Evolutionary conservation across 495 filamentous ascomycete species (phyloP), one percentile per base, ranked within the genome.

Genomic region (Extremus antarcticus): DNA sequence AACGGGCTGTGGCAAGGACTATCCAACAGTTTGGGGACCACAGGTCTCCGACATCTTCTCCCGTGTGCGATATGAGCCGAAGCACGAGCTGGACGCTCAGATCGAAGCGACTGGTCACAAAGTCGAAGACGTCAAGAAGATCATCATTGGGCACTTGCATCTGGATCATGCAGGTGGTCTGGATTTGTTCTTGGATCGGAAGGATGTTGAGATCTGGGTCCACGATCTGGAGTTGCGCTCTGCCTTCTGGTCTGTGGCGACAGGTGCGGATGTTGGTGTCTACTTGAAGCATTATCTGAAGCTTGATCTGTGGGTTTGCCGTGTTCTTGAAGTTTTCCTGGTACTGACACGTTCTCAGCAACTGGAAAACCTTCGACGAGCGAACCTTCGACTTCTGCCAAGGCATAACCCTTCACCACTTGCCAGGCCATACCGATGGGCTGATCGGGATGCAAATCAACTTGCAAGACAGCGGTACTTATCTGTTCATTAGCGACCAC

Each of bases 91-190:
- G 3, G 70, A 70, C 0, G 66, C 60, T 1, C 73, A 73, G 2
- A 74, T 80, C 50, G 62, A 68, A 35, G 62, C 61, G 2, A 71
- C 74, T 0, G 77, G 77, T 0, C 62, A 77, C 39, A 61, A 72
- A 24, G 72, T 80, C 23, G 69, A 74, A 43, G 75, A 80, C 57
- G 62, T 79, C 8, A 76, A 76, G 55, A 74, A 70, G 25, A 69
- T 78, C 0, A 69, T 80, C 9, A 70, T 80, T 16, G 74, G 77
- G 0, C 77, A 80, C 49, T 58, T 80, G 29, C 77, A 80, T 55
- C 58, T 78, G 1, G 75, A 80, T 39, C 76, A 80, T 60, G 76
- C 77, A 0, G 77, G 77, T 0, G 77, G 77, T 0, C 62, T 80
- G 2, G 75, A 78, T 15, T 38, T 66, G 73, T 43, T 80, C 75